A percentile compares a stretch with the other conserved stretches of the same genome.
phyloP scores from a whole-genome alignment of 1,284 basidiomycete species.

The Inonotus hispidus region DNA sequence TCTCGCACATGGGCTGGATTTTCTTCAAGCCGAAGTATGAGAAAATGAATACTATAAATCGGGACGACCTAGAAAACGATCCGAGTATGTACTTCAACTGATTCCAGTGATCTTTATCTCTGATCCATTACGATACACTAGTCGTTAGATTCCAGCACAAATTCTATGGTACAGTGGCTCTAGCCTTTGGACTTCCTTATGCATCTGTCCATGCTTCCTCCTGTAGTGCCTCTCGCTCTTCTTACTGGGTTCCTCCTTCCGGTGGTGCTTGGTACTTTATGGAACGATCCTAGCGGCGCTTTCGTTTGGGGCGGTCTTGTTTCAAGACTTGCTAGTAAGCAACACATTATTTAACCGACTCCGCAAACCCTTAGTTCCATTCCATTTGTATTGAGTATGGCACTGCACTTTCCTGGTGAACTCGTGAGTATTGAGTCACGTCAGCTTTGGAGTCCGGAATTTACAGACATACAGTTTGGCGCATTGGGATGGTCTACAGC shows the following conservation, averaged over 20 bases:
- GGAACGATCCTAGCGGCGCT: conserved; percentile 57
- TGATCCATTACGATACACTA: conserved; percentile 26
- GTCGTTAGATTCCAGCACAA: conserved; percentile 72
- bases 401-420: conserved; percentile 80
- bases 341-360: neutral
- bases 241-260: conserved; percentile 57
- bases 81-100: conserved; percentile 41
- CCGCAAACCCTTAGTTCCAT: neutral
- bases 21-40: conserved; percentile 72
- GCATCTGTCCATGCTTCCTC: neutral
- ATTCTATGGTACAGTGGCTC: conserved; percentile 46
- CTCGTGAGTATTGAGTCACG: conserved; percentile 41
- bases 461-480: conserved; percentile 43
- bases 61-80: conserved; percentile 66
- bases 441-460: neutral
- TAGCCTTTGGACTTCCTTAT: neutral
- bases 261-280: conserved; percentile 43
- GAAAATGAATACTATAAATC: conserved; percentile 58
- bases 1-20: conserved; percentile 82
- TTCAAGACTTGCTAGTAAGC: conserved; percentile 53
- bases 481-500: conserved; percentile 75
- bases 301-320: conserved; percentile 69
- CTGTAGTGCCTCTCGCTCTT: conserved; percentile 52
- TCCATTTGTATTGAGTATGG: conserved; percentile 45
- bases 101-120: neutral